Base-by-base conservation (phyloP, 2,329 filamentous ascomycete species). In the Reticulascus tulasneorum region DNA sequence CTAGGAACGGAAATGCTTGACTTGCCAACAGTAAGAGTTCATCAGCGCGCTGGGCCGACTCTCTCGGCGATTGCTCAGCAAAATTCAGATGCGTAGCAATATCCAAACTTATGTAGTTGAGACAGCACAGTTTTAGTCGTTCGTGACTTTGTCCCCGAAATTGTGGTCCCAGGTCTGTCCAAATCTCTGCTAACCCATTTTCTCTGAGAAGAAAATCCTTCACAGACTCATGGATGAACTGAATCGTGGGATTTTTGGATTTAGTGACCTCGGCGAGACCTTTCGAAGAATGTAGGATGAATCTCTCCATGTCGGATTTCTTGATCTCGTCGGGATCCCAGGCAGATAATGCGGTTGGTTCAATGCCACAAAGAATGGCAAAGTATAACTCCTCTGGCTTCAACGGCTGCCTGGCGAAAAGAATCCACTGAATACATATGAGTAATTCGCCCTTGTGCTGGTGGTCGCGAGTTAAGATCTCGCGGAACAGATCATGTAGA, bases 191-290 rank as follows among this genome's bases (percentile, higher is more conserved):
- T 4, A 40, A 3, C 1, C 37, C 40, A 1, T 31, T 10, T 2
- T 60, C 56, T 8, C 58, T 58, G 2, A 64, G 23, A 1, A 71
- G 48, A 28, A 63, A 69, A 8, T 69, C 64, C 7, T 55, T 45
- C 1, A 69, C 65, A 1, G 67, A 67, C 41, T 69, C 62, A 29
- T 72, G 67, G 9, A 71, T 69, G 44, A 72, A 73, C 41, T 73
- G 69, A 5, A 71, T 61, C 0, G 45, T 61, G 0, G 48, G 45
- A 0, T 11, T 2, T 12, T 52, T 44, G 1, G 53, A 49, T 20
- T 46, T 56, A 0, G 58, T 63, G 4, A 61, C 38, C 39, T 71
- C 66, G 0, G 61, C 62, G 17, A 74, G 55, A 0, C 71, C 69
- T 42, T 71, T 73, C 0, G 70, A 74, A 0, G 51, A 59, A 25